These are phyloP conservation scores for Ophiocordyceps camponoti-rufipedis DNA, from an alignment of 2,329 filamentous ascomycete species.

Conservation along the genomic window DNA sequence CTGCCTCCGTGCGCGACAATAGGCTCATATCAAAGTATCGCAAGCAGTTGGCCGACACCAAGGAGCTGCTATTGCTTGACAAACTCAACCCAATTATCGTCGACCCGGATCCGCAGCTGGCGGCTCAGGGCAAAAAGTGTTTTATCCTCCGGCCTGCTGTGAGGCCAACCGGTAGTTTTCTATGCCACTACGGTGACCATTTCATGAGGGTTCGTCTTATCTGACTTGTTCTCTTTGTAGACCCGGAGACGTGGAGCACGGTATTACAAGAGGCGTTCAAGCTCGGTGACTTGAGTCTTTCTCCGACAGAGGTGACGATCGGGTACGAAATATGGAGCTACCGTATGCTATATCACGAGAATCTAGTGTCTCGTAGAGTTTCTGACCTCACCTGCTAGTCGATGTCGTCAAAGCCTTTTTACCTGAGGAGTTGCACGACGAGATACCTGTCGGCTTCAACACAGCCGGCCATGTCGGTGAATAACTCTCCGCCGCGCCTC, in stretches of 20 bases:
- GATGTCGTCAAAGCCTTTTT: conserved; percentile 73
- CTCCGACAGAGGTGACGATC: conserved; percentile 59
- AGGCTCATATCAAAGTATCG: conserved; percentile 58
- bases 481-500: conserved; percentile 8
- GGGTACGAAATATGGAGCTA: conserved; percentile 81
- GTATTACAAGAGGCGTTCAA: conserved; percentile 51
- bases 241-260: conserved; percentile 56
- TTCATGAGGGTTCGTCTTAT: neutral
- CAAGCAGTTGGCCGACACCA: conserved; percentile 42
- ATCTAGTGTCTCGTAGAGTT: too few species aligned
- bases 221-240: conserved; percentile 6
- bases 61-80: conserved; percentile 47
- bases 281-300: conserved; percentile 47
- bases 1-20: conserved; percentile 58
- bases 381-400: conserved; percentile 23
- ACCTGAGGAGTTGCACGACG: conserved; percentile 60
- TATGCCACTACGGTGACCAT: too few species aligned
- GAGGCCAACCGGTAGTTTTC: conserved; percentile 25
- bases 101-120: conserved; percentile 39
- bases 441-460: conserved; percentile 74
- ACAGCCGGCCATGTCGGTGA: conserved; percentile 71
- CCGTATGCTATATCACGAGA: conserved; percentile 25
- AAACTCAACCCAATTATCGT: conserved; percentile 43
- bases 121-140: conserved; percentile 39
- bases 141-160: conserved; percentile 40